Base-by-base conservation (phyloP, 23 red algal genomes). In the Cyanidiococcus yangmingshanensis region DNA sequence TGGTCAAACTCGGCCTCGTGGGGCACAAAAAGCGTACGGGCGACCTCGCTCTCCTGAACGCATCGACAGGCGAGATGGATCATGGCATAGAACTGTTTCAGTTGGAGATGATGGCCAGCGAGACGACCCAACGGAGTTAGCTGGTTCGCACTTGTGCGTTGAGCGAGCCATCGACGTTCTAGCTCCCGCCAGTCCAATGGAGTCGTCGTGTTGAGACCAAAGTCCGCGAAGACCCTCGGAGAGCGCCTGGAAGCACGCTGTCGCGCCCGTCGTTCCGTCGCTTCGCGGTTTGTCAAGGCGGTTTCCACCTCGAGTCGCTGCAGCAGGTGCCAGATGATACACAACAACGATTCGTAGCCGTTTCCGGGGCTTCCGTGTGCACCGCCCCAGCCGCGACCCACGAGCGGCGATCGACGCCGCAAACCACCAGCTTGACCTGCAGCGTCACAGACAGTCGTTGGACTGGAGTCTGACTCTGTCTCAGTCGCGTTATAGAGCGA, bases 41-140 rank as follows among this genome's bases (percentile, higher is more conserved):
- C 82, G 77, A 59, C 37, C 39, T 59, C 45, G 74, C 59, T 30
- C 58, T 29, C 1, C 41, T 38, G 51, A 75, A 57, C 41, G 85
- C 82, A 40, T 58, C 87, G 41, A 58, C 79, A 71, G 32, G 85
- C 85, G 0, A 95, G 85, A 77, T 95, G 85, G 35, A 88, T 57
- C 30, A 95, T 85, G 1, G 79, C 85, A 39, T 89, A 95, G 79
- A 88, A 79, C 12, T 84, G 79, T 21, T 85, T 75, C 75, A 95
- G 77, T 82, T 95, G 90, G 38, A 83, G 75, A 54, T 95, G 90
- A 67, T 89, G 84, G 1, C 74, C 80, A 88, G 81, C 54, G 67
- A 77, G 40, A 80, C 84, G 39, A 89, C 57, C 68, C 58, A 78
- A 31, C 37, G 68, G 51, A 36, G 77, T 71, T 29, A 71, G 32